Evolutionary conservation across 371 early-diverging fungal genomes (phyloP).

Genomic region (Batkoa obscura): DNA sequence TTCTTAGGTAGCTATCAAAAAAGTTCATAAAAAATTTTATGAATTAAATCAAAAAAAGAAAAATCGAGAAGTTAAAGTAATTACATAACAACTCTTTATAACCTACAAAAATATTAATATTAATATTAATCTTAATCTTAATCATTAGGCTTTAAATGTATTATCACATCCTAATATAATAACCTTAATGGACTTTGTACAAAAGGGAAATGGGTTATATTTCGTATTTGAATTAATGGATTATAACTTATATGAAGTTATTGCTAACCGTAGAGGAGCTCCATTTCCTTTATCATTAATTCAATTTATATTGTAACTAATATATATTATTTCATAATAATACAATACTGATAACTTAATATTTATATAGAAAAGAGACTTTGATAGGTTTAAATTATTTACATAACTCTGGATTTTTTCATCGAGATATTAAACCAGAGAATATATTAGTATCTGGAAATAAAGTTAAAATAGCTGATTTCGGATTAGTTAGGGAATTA

Average conservation of each 20-base stretch:
- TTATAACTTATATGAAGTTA: conserved; percentile 72
- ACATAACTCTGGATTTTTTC: conserved; percentile 77
- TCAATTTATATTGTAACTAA: conserved; percentile 31
- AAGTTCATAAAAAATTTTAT: conserved; percentile 77
- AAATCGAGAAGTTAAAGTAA: conserved; percentile 52
- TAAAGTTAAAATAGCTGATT: conserved; percentile 79
- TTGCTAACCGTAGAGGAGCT: conserved; percentile 40
- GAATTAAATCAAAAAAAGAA: conserved; percentile 53
- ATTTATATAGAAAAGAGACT: conserved; percentile 36
- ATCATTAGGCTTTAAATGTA: conserved; percentile 34
- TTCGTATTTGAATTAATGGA: conserved; percentile 91
- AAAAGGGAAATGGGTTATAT: conserved; percentile 58
- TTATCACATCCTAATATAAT: conserved; percentile 70
- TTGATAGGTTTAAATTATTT: conserved; percentile 67
- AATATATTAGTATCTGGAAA: conserved; percentile 36
- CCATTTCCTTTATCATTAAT: conserved; percentile 31
- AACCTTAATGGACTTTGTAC: conserved; percentile 56
- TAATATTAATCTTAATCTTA: background rate
- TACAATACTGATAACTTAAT: background rate
- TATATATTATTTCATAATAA: background rate
- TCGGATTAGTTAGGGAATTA: conserved; percentile 79
- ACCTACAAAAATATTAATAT: background rate
- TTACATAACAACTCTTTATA: background rate
- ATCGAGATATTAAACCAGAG: conserved; percentile 89
- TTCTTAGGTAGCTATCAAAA: conserved; percentile 75